Conservation (phyloP, 495 filamentous ascomycete species). For the Penicillium alfredii region DNA sequence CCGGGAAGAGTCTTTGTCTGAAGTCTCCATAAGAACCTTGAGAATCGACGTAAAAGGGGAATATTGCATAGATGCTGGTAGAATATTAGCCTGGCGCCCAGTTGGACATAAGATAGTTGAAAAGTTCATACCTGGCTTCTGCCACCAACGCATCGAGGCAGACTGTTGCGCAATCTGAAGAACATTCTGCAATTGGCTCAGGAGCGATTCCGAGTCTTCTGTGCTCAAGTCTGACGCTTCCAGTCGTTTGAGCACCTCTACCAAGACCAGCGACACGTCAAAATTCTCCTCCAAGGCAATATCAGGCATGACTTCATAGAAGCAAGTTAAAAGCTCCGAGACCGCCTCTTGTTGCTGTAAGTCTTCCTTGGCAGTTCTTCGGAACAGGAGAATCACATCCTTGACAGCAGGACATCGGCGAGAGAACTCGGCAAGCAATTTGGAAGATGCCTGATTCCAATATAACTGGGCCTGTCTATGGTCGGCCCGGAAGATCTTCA, state of each 20-base stretch:
- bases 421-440: slow-evolving; percentile 68
- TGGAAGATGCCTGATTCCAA: slow-evolving; percentile 60
- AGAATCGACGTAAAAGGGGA: slow-evolving; percentile 44
- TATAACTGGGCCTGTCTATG: slow-evolving; percentile 38
- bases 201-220: slow-evolving; percentile 45
- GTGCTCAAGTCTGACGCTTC: slow-evolving; percentile 32
- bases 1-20: slow-evolving; percentile 30
- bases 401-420: slow-evolving; percentile 72
- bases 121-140: slow-evolving; percentile 45
- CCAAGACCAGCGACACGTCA: slow-evolving; percentile 73
- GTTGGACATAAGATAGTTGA: too few species aligned
- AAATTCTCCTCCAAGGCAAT: slow-evolving; percentile 76
- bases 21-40: slow-evolving; percentile 33
- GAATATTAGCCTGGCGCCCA: slow-evolving; percentile 4
- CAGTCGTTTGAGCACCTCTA: slow-evolving; percentile 52
- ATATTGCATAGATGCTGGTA: slow-evolving; percentile 37
- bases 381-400: slow-evolving; percentile 64
- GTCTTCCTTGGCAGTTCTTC: slow-evolving; percentile 58
- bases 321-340: slow-evolving; percentile 66
- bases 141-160: slow-evolving; percentile 77
- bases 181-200: slow-evolving; percentile 68
- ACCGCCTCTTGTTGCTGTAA: slow-evolving; percentile 71
- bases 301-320: slow-evolving; percentile 76
- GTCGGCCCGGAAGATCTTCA: slow-evolving; percentile 35
- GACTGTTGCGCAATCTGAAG: slow-evolving; percentile 72